Base-by-base conservation (phyloP, 1,139 yeast species). In the Zygosaccharomyces pseudobailii region DNA sequence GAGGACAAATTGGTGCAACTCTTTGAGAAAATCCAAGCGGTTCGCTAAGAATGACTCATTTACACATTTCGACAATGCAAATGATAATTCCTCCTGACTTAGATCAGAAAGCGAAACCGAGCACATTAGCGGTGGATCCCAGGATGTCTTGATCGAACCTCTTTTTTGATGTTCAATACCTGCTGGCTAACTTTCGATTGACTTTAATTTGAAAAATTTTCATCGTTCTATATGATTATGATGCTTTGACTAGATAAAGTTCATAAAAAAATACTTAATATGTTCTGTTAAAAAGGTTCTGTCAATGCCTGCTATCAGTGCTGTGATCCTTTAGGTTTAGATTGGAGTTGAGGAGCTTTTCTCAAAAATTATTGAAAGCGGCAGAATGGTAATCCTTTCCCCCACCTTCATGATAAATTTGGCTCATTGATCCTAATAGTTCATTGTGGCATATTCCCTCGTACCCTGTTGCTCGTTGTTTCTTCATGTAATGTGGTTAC, bases 381-480 rank as follows among this genome's bases (percentile, higher is more conserved):
- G 17, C 17, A 13, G 17, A 13, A 51, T 56, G 62, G 69, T 63
- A 70, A 65, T 69, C 58, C 47, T 58, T 60, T 55, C 58, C 71
- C 69, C 72, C 73, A 69, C 73, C 69, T 64, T 60, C 55, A 57
- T 59, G 59, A 65, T 55, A 44, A 46, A 36, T 38, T 45, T 43
- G 40, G 52, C 54, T 43, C 55, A 53, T 66, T 63, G 66, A 63
- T 68, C 63, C 66, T 63, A 66, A 53, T 38, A 30, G 19, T 42
- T 50, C n/a, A 3, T 34, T n/a, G n/a, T n/a, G n/a, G n/a, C n/a
- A n/a, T n/a, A n/a, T n/a, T n/a, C n/a, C n/a, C n/a, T n/a, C n/a
- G n/a, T n/a, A n/a, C n/a, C n/a, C n/a, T n/a, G n/a, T n/a, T n/a
- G n/a, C n/a, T n/a, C n/a, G n/a, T n/a, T n/a, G n/a, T n/a, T n/a